These are phyloP conservation scores for Lablab purpureus DNA, from an alignment of 306 rosid species.

Conservation along the genomic window DNA sequence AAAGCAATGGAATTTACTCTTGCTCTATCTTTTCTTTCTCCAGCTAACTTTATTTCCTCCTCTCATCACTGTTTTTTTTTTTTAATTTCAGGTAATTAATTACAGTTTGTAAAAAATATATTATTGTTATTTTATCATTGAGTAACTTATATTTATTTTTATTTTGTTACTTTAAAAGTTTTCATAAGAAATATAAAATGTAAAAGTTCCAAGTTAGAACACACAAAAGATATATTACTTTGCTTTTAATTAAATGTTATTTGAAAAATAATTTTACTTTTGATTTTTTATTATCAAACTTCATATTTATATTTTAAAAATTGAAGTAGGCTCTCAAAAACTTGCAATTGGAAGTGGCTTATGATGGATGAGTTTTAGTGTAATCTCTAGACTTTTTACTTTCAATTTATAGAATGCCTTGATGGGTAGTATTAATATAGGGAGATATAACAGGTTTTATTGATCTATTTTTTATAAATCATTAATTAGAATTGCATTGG, in stretches of 20 bases:
- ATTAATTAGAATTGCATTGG: neutral
- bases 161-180: neutral
- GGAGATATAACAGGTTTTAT: neutral
- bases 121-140: neutral
- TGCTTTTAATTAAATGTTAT: neutral
- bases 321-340: neutral
- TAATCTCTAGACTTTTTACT: neutral
- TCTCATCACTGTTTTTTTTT: neutral
- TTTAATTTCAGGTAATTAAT: neutral
- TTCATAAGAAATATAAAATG: neutral
- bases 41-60: neutral
- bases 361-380: neutral
- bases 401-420: neutral
- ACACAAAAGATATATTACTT: neutral
- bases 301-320: neutral
- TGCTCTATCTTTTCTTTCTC: neutral
- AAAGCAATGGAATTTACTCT: slow-evolving; percentile 3
- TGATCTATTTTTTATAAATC: neutral
- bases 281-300: neutral
- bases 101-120: neutral
- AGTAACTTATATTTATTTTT: neutral
- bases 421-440: neutral
- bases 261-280: neutral
- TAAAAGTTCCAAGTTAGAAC: neutral
- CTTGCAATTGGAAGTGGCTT: neutral